Base-by-base conservation (phyloP, 2,329 filamentous ascomycete genomes). In the Septoria petroselini region DNA sequence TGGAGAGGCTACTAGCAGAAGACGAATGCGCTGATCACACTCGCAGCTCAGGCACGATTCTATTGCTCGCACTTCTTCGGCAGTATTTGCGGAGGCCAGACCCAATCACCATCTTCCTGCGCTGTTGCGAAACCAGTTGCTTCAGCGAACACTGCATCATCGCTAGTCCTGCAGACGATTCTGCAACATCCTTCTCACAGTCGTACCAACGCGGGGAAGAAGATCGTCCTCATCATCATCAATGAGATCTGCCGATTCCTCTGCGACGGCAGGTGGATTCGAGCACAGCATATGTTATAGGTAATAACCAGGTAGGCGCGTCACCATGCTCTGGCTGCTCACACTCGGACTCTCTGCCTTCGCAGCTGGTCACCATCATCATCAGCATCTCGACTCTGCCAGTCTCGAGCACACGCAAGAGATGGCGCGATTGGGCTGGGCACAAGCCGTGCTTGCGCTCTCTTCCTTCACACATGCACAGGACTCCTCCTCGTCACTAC, bases 381-480 rank as follows among this genome's bases (percentile, higher is more conserved):
- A 15, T 31, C 29, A 3, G 3, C 29, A 12, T 35, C 15, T 35
- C n/a, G 33, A 14, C 9, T 3, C 15, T 35, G 15, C 21, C 35
- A 38, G 19, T 19, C 19, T 11, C 35, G 19, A 19, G 2, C 1
- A 18, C 11, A 4, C 17, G 7, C 17, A 38, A 18, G 35, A 38
- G 15, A 61, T 61, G 59, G 41, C 53, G 19, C 53, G 48, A 18
- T 40, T 51, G 27, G 41, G 35, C 21, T 62, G 58, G 58, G 50
- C 41, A 31, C 57, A 58, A 25, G 50, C 52, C 29, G 41, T 59
- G 49, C 54, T 62, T 47, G 54, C 60, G 8, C 19, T 54, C 15
- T 58, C 55, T 21, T 48, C 59, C 34, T 31, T 60, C 19, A 59
- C 52, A 27, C 43, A 50, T 33, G 60, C 57, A 3, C 62, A 63